Percentiles rank a stretch among this genome's conserved stretches.
These are phyloP conservation scores for Dictyostelium purpureum DNA, from an alignment of 78 protist species.

Conservation along the genomic window DNA sequence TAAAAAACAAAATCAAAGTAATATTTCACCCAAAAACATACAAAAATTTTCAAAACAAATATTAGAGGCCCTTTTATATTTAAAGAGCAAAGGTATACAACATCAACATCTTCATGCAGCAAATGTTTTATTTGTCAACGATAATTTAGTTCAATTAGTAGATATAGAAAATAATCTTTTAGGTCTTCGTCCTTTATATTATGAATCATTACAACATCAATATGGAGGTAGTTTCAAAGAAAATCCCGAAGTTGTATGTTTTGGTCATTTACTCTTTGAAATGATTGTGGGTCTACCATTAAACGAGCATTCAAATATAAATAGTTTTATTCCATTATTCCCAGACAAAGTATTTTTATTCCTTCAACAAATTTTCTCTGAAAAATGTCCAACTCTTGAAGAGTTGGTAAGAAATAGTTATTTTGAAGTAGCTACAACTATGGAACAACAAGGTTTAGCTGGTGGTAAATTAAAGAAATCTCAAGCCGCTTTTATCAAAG, in stretches of 20 bases:
- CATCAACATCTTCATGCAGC: constrained; percentile 30
- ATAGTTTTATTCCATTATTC: constrained; percentile 14
- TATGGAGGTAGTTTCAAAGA: not conserved
- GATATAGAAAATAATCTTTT: constrained; percentile 53
- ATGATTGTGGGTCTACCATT: constrained; percentile 51
- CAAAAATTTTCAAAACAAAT: constrained; percentile 43
- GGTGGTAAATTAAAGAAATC: constrained; percentile 60
- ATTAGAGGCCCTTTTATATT: constrained; percentile 25
- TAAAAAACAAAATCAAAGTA: not conserved
- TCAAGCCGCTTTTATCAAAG: constrained; percentile 42
- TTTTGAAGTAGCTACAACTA: not conserved
- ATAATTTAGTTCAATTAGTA: not conserved
- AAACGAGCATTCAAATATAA: not conserved
- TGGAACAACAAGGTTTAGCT: not conserved
- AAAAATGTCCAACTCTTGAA: constrained; percentile 10
- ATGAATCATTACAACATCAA: not conserved
- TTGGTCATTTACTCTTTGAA: constrained; percentile 62
- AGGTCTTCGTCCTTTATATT: constrained; percentile 33
- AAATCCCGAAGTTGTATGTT: constrained; percentile 29
- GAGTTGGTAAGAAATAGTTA: constrained; percentile 14
- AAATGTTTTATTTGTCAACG: not conserved
- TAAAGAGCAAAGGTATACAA: constrained; percentile 43
- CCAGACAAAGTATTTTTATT: constrained; percentile 13
- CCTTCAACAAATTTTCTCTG: constrained; percentile 10
- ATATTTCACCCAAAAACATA: constrained; percentile 3